Evolutionary conservation across 768 basidiomycete genomes (phyloP).

Genomic region (Mycena rebaudengoi): DNA sequence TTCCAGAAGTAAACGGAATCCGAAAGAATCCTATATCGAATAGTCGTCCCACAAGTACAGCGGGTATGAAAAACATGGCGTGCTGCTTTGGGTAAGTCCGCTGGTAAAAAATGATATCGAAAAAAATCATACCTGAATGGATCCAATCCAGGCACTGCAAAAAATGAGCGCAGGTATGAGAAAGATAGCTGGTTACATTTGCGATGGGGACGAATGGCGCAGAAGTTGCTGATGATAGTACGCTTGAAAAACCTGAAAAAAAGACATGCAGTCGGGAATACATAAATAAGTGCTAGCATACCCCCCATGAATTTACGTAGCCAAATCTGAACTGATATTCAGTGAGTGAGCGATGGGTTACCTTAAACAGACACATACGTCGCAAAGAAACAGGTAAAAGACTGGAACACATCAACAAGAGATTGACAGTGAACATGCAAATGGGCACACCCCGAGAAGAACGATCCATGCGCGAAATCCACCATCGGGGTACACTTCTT

Average conservation of each 20-base stretch:
- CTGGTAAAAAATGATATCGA: not conserved
- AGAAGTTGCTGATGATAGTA: not conserved
- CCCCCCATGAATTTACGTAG: not conserved
- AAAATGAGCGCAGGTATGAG: not conserved
- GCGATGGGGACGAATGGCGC: not conserved
- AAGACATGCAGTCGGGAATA: not conserved
- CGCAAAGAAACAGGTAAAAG: not conserved
- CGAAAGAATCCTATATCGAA: conserved; percentile 16
- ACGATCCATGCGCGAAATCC: not conserved
- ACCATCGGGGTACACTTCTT: too few relatives aligned
- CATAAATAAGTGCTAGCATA: not conserved
- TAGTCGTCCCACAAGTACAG: not conserved
- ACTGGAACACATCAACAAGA: not conserved
- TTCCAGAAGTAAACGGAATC: not conserved
- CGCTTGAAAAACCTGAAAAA: not conserved
- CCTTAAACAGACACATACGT: not conserved
- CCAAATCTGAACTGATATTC: not conserved
- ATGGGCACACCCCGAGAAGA: not conserved
- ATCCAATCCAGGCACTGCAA: not conserved
- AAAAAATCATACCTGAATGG: not conserved
- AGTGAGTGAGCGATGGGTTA: not conserved
- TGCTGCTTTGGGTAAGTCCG: not conserved
- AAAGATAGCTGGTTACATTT: not conserved
- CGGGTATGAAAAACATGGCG: not conserved
- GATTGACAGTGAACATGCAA: not conserved